A percentile compares a stretch with the other conserved stretches of the same genome.
Evolutionary conservation across 1,139 yeast genomes (phyloP).

Genomic region (Geotrichum bryndzae): DNA sequence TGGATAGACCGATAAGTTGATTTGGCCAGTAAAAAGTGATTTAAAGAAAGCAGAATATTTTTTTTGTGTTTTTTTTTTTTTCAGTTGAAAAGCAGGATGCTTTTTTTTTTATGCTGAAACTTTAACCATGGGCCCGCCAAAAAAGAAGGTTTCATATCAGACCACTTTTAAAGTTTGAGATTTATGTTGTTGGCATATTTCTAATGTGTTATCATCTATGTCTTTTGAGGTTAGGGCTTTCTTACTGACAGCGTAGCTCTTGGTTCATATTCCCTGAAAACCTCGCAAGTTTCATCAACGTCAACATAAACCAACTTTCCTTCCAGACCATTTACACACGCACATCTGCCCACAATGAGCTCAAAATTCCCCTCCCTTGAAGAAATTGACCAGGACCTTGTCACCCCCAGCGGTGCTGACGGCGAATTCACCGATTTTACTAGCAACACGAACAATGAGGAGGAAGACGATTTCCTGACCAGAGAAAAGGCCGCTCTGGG

Average conservation of each 20-base stretch:
- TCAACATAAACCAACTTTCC: conserved; percentile 2
- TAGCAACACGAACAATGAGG: conserved; percentile 33
- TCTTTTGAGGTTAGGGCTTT: not conserved
- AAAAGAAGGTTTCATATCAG: not conserved
- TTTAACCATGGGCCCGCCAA: not conserved
- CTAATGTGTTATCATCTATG: not conserved
- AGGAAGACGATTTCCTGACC: conserved; percentile 59
- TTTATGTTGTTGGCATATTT: not conserved
- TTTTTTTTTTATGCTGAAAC: not conserved
- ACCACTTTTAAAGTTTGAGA: not conserved
- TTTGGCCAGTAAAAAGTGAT: conserved; percentile 8
- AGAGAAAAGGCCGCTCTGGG: conserved; percentile 85
- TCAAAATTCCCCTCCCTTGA: conserved; percentile 85
- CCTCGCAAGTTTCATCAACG: conserved; percentile 4
- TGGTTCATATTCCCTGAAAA: not conserved
- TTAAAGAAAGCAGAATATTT: conserved; percentile 2
- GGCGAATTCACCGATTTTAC: conserved; percentile 36
- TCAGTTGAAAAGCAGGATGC: not conserved
- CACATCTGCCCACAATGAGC: conserved; percentile 47
- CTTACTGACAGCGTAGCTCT: not conserved
- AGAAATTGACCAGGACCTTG: conserved; percentile 36
- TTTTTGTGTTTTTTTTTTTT: not conserved
- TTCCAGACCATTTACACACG: not conserved
- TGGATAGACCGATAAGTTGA: not conserved
- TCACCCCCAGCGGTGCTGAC: conserved; percentile 20